Evolutionary conservation across 2,329 filamentous ascomycete species (phyloP), one percentile per base, ranked within the genome.

Genomic region (Sphaerostilbella broomeana): DNA sequence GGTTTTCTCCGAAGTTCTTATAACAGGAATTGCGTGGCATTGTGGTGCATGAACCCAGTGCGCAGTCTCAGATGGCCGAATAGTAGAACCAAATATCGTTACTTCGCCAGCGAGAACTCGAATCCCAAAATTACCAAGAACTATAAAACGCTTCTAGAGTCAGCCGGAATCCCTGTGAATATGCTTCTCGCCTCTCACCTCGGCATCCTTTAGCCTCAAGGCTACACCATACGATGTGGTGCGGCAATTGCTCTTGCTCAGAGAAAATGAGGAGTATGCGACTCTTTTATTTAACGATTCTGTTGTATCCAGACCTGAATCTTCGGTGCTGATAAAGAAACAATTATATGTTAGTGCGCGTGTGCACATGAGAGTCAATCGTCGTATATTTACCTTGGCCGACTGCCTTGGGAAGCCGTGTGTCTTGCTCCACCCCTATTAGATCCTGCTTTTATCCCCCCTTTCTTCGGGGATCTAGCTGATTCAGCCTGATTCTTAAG

Each of bases 61-160:
- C 5, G 64, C 54, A 1, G 51, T 57, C 18, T 69, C 61, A 0
- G 69, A 65, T 2, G 71, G 56, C 9, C 65, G 63, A 4, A 90
- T 56, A 6, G 69, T 73, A 6, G 83, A 78, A 12, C 85, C 84
- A 11, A 77, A 72, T 18, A 90, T 58, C 1, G 75, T 79, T 17
- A 84, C 64, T 29, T 78, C 68, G 2, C 86, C 86, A 37, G 67
- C 68, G 7, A 65, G 51, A 0, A 90, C 70, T 10, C 65, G 66
- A 20, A 90, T 56, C 12, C 79, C 76, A 57, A 79, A 92, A 51
- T 75, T 79, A 1, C 86, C 86, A 9, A 86, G 62, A 7, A 82
- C 61, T 4, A 79, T 65, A 27, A 84, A 63, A 12, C 78, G 72
- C 77, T 81, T 35, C 2, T 6, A n/a, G 3, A 11, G 43, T 60